Conservation (phyloP, 176 grass and related monocot genomes). For the Oryza meridionalis region DNA sequence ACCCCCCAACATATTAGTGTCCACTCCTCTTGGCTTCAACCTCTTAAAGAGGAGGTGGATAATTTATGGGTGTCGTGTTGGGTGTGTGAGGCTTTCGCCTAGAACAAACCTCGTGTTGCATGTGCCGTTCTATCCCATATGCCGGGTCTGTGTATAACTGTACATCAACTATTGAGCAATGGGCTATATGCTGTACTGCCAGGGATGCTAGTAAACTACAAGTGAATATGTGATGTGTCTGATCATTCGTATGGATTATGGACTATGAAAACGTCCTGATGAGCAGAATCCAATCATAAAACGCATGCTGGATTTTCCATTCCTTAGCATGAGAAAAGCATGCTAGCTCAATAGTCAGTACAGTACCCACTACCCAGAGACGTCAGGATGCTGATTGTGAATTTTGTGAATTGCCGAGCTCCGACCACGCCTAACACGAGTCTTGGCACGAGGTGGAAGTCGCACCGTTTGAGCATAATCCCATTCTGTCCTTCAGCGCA, state of each 20-base stretch:
- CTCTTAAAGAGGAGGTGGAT: not conserved
- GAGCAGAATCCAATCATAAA: not conserved
- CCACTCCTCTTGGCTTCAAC: not conserved
- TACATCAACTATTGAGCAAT: slow-evolving; percentile 10
- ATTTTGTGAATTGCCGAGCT: not conserved
- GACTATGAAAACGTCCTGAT: not conserved
- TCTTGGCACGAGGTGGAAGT: not conserved
- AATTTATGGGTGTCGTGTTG: not conserved
- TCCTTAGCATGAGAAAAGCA: not conserved
- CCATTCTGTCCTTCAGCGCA: not conserved
- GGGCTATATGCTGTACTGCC: slow-evolving; percentile 23
- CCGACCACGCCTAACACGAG: not conserved
- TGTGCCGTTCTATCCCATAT: not conserved
- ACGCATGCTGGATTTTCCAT: no score
- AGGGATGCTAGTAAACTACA: not conserved
- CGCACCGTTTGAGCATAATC: not conserved
- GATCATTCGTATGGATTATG: not conserved
- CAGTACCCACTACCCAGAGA: not conserved
- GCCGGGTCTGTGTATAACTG: slow-evolving; percentile 1
- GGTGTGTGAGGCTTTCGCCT: not conserved
- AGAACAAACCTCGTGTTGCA: not conserved
- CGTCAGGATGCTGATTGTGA: not conserved
- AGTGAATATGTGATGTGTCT: not conserved
- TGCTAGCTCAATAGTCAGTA: not conserved
- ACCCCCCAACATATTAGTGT: not conserved